A percentile compares a stretch with the other conserved stretches of the same genome.
Evolutionary conservation across 805 yeast genomes (phyloP).

Genomic region (Ogataea allantospora): DNA sequence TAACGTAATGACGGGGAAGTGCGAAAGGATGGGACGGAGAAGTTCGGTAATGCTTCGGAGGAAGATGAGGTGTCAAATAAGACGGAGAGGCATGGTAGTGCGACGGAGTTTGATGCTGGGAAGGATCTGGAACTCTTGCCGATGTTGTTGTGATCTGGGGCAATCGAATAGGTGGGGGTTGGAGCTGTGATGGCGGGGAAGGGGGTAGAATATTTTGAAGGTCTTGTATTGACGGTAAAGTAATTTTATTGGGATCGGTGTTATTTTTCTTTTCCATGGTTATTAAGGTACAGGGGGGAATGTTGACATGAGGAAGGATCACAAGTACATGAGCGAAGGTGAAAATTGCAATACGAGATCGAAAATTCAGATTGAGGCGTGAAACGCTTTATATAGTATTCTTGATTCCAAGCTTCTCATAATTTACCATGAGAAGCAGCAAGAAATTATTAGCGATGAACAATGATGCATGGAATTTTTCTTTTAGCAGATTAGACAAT

Average conservation of each 20-base stretch:
- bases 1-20: constrained; percentile 1
- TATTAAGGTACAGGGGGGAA: neutral
- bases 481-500: constrained; percentile 5
- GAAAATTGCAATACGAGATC: neutral
- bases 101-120: constrained; percentile 1
- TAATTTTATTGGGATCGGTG: constrained; percentile 12
- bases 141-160: constrained; percentile 1
- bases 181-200: constrained; percentile 7
- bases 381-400: constrained; percentile 6
- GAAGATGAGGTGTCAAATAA: neutral
- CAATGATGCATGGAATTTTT: constrained; percentile 7
- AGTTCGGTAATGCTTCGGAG: constrained; percentile 1
- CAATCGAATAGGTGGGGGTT: neutral
- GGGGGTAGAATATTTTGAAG: constrained; percentile 7
- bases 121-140: constrained; percentile 1
- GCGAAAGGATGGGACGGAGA: constrained; percentile 2
- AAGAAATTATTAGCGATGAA: constrained; percentile 10
- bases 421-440: constrained; percentile 5
- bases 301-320: neutral
- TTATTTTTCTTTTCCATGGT: constrained; percentile 17
- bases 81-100: neutral
- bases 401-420: neutral
- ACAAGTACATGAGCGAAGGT: neutral
- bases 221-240: constrained; percentile 19
- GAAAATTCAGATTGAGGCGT: constrained; percentile 5